Evolutionary conservation across 352 stramenopile genomes (phyloP), one percentile per base, ranked within the genome.

Genomic region (Globisporangium perplexum): DNA sequence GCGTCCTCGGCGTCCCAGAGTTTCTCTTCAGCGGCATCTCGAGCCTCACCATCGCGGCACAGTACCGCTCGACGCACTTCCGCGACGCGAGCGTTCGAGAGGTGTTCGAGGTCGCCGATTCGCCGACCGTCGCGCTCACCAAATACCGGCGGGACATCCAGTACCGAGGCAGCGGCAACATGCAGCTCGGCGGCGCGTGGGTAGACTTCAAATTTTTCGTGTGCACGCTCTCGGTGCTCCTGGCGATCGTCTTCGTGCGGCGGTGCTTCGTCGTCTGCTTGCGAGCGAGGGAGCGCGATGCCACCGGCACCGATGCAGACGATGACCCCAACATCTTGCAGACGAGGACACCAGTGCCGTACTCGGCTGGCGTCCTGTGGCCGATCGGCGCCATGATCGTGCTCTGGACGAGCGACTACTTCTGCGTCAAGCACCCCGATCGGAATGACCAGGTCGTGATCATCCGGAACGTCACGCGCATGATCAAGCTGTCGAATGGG

Each of bases 311-410:
- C 26, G 26, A 30, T 5, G 26, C 2, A 2, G 26, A 24, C 30
- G 35, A 54, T 14, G 20, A 12, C 10, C 11, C 24, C 18, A 26
- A 45, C 5, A n/a, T 7, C 15, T 18, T 47, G 7, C 49, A 46
- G 36, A 54, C 35, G 17, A 3, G 49, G 10, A 61, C 53, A 8
- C 44, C 38, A 1, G 41, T 53, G 10, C 59, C 59, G 31, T 61
- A 61, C 23, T 48, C 59, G 10, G 59, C 59, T 4, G 52, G 30
- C 22, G 38, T 49, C 14, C 31, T 60, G 18, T 66, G 59, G 59
- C 47, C 53, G 0, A 24, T 44, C 30, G 33, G 44, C 8, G 53
- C 47, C 35, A 61, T 66, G 53, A 49, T 30, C 30, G 31, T 66
- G 22, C 31, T 39, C 35, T 66, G 59, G 59, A 57, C 51, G 5